Conservation (phyloP, 169 alveolate genomes). For the Eimeria falciformis region DNA sequence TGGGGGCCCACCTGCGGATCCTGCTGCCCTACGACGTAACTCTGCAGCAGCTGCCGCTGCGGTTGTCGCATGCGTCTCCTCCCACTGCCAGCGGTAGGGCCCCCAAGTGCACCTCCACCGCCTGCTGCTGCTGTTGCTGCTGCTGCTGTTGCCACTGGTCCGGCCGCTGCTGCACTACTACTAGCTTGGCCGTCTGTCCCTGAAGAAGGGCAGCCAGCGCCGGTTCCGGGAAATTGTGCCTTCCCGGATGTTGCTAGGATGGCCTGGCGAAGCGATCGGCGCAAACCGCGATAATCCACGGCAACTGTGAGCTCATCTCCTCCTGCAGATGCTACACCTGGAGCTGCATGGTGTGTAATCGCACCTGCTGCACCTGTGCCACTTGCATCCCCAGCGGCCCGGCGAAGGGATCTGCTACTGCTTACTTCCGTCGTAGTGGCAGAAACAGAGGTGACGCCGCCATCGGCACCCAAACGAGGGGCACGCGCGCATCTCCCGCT, state of each 20-base stretch:
- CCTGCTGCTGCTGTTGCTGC: neutral
- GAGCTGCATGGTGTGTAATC: neutral
- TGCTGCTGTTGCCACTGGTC: neutral
- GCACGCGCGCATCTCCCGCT: neutral
- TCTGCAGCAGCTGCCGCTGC: conserved; percentile 68
- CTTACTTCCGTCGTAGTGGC: conserved; percentile 17
- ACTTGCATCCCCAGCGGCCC: conserved; percentile 33
- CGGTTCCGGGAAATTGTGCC: conserved; percentile 22
- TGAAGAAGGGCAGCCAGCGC: conserved; percentile 15
- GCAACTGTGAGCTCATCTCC: conserved; percentile 14
- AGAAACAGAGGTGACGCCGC: conserved; percentile 17
- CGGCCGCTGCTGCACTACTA: neutral
- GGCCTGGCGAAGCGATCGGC: conserved; percentile 71
- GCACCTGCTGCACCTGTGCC: conserved; percentile 56
- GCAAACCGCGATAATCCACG: conserved; percentile 54
- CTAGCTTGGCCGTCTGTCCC: conserved; percentile 16
- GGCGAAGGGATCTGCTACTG: conserved; percentile 24
- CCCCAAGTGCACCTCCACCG: neutral
- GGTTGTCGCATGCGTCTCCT: conserved; percentile 67
- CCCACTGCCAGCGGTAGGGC: conserved; percentile 6
- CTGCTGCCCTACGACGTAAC: conserved; percentile 66
- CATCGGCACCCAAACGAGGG: conserved; percentile 1
- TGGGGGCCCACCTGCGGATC: conserved; percentile 55
- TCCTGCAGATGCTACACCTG: neutral
- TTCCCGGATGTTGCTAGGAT: conserved; percentile 65